Evolutionary conservation across 768 basidiomycete genomes (phyloP).

Genomic region (Mycena kentingensis): DNA sequence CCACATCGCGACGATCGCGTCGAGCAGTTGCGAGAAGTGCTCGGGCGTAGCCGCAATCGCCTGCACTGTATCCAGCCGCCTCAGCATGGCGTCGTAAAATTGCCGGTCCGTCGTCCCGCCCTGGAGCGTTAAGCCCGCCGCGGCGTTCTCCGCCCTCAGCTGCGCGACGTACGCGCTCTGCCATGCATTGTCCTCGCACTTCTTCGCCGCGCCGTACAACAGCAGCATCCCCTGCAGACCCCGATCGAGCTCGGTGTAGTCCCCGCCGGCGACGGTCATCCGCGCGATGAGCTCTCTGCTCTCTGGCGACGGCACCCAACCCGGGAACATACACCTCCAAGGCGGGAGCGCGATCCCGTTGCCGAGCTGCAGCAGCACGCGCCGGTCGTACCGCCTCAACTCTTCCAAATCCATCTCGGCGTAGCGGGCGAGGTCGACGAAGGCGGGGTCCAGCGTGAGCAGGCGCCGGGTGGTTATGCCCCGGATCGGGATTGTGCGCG

Average conservation of each 20-base stretch:
- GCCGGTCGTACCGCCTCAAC: constrained; percentile 18
- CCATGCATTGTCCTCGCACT: too few relatives aligned
- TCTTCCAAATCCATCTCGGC: constrained; percentile 22
- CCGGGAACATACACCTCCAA: neutral
- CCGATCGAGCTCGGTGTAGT: neutral
- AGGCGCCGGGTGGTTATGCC: constrained; percentile 16
- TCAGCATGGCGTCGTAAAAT: too few relatives aligned
- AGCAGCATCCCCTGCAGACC: neutral
- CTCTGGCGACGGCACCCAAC: constrained; percentile 1
- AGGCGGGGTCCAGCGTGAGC: constrained; percentile 9
- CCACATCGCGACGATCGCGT: neutral
- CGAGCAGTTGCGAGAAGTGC: too few relatives aligned
- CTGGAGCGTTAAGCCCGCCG: too few relatives aligned
- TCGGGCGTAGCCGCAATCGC: too few relatives aligned
- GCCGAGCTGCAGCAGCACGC: constrained; percentile 6
- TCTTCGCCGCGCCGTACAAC: neutral
- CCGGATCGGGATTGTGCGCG: constrained; percentile 17
- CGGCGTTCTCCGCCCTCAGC: too few relatives aligned
- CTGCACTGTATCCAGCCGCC: too few relatives aligned
- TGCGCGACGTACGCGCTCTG: too few relatives aligned
- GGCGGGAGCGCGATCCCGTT: constrained; percentile 17
- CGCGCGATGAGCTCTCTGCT: neutral
- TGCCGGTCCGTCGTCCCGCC: too few relatives aligned
- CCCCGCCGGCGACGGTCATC: neutral
- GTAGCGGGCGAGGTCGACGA: constrained; percentile 17